Evolutionary conservation across 2,329 filamentous ascomycete genomes (phyloP), one percentile per base, ranked within the genome.

Genomic region (Periconia sp.): DNA sequence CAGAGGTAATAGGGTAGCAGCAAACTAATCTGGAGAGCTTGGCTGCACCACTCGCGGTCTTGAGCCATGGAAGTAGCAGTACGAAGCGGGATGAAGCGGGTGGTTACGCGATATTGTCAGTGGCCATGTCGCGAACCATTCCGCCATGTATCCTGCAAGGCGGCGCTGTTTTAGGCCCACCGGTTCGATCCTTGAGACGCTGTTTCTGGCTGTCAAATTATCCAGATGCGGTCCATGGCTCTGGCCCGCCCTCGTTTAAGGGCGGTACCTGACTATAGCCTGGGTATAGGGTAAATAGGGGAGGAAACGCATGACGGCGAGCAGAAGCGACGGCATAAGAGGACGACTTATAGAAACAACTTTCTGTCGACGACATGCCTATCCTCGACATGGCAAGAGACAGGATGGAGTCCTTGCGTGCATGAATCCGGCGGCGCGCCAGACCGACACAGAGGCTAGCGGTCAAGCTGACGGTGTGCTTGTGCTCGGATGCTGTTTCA

Each of bases 161-260:
- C n/a, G n/a, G n/a, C n/a, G n/a, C n/a, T n/a, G n/a, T n/a, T n/a
- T n/a, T n/a, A n/a, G n/a, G n/a, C n/a, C n/a, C n/a, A n/a, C n/a
- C n/a, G n/a, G n/a, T n/a, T n/a, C n/a, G n/a, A n/a, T n/a, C n/a
- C n/a, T n/a, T n/a, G n/a, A n/a, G n/a, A n/a, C n/a, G n/a, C n/a
- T n/a, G 26, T 15, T 11, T 29, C n/a, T 29, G 12, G 57, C 46
- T 42, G 46, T 51, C 43, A 38, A 49, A 56, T 61, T 56, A 56
- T 46, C 50, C 53, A 52, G 33, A 48, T 51, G 35, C 39, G 48
- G 43, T 18, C 49, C 49, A 37, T 36, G 41, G 46, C 25, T 40
- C 46, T 52, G 43, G 51, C 36, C 37, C 38, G 13, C 6, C 13
- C 26, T 38, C 31, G 25, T 33, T 21, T 44, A 43, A 26, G 34